These are phyloP conservation scores for Alternaria postmessia DNA, from an alignment of 2,329 filamentous ascomycete genomes.

Conservation along the genomic window DNA sequence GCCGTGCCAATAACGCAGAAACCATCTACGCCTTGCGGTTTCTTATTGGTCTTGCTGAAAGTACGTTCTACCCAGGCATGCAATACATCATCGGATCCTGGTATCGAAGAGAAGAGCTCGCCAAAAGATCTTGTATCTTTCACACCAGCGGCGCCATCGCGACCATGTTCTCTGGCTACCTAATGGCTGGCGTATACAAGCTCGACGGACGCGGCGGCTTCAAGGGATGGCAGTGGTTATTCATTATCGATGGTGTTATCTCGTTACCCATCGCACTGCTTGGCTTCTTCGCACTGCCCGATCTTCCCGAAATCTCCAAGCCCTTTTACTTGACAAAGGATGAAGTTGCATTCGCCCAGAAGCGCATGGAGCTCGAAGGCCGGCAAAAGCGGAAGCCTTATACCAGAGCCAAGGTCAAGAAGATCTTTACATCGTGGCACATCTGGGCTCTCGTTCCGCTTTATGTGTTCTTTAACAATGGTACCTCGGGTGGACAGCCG, in stretches of 20 bases:
- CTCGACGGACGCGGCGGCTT: conserved; percentile 66
- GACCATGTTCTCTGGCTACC: conserved; percentile 46
- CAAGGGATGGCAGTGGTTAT: conserved; percentile 41
- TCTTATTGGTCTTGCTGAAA: conserved; percentile 52
- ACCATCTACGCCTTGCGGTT: conserved; percentile 24
- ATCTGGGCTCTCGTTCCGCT: conserved; percentile 24
- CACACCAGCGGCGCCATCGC: conserved; percentile 26
- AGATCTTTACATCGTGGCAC: conserved; percentile 14
- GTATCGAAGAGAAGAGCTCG: conserved; percentile 20
- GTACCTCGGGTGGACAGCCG: background rate
- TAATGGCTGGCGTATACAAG: conserved; percentile 62
- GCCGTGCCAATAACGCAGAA: conserved; percentile 12
- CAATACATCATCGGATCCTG: conserved; percentile 32
- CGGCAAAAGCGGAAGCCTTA: background rate
- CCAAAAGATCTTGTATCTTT: conserved; percentile 26
- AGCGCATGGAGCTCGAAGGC: conserved; percentile 11
- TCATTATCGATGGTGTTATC: conserved; percentile 31
- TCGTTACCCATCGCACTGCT: conserved; percentile 25
- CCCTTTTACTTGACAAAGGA: conserved; percentile 14
- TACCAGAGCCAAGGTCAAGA: conserved; percentile 17
- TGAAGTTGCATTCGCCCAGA: conserved; percentile 22
- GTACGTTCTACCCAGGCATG: conserved; percentile 62
- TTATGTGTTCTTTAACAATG: conserved; percentile 14
- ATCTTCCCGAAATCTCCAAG: conserved; percentile 29
- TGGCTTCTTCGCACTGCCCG: conserved; percentile 28